Evolutionary conservation across 371 early-diverging fungal species (phyloP), one percentile per base, ranked within the genome.

Genomic region (Mortierella sp.): DNA sequence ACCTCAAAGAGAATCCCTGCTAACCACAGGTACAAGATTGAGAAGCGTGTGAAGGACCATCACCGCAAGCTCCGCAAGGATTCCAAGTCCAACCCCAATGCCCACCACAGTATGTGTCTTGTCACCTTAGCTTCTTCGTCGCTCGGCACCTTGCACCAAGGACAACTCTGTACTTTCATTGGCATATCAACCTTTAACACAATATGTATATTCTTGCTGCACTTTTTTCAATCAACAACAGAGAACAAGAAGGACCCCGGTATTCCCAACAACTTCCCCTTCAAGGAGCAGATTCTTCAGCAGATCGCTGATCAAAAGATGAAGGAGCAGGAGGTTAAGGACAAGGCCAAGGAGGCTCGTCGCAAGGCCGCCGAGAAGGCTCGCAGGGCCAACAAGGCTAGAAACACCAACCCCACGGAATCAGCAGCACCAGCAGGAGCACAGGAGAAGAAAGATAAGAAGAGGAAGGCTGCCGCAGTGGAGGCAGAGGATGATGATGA

Each of bases 231-330:
- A 34, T 57, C 13, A 34, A 63, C 19, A 31, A 84, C 89, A 83
- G 91, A 92, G 87, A 77, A 91, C 45, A 96, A 96, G 89, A 98
- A 98, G 89, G 98, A 98, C 89, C 98, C 98, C 14, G 98, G 98
- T 63, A 94, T 98, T 70, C 98, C 98, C 55, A 96, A 95, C 82
- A 90, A 97, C 63, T 92, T 92, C 45, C 96, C 97, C 4, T 96
- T 96, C 88, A 97, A 97, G 83, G 95, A 97, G 74, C 95, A 96
- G 90, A 89, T 97, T 6, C 84, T 94, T 31, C 91, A 94, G 72
- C 94, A 97, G 88, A 94, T 93, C 50, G 91, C 92, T 78, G 84
- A 86, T 58, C 88, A 89, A 75, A 94, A 77, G 65, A 80, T 82
- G 76, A 87, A 90, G 86, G 87, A 86, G 68, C 89, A 86, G 77